A percentile compares a stretch with the other conserved stretches of the same genome.
Evolutionary conservation across 2,329 filamentous ascomycete species (phyloP).

Genomic region (Penicillium frequentans): DNA sequence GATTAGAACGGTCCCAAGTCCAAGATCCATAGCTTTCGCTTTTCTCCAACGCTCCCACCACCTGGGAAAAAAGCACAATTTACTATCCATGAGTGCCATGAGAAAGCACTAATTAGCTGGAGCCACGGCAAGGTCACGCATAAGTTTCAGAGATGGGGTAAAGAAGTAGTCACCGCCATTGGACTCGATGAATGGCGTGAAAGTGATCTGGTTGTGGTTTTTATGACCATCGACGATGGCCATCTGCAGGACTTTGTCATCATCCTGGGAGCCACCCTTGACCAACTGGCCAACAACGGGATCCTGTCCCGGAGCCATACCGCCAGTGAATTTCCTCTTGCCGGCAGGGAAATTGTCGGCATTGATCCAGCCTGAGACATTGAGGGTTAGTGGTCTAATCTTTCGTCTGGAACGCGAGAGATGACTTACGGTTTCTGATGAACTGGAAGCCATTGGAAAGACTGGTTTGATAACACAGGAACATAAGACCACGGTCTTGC

Average conservation of each 20-base stretch:
- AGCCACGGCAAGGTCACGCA: not conserved
- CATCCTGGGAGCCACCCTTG: not conserved
- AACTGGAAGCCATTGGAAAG: slow-evolving; percentile 6
- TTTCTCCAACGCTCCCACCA: not conserved
- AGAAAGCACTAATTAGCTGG: not conserved
- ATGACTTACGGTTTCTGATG: slow-evolving; percentile 3
- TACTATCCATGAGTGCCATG: not conserved
- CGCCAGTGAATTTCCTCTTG: slow-evolving; percentile 4
- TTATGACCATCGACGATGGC: not conserved
- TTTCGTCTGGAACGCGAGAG: not conserved
- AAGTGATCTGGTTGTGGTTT: not conserved
- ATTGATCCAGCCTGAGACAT: slow-evolving; percentile 3
- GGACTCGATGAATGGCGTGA: slow-evolving; percentile 3
- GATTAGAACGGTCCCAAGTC: too few relatives aligned
- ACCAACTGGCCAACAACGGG: slow-evolving; percentile 3
- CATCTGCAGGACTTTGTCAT: not conserved
- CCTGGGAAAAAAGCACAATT: not conserved
- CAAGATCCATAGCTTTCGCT: too few relatives aligned
- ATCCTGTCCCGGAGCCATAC: slow-evolving; percentile 1
- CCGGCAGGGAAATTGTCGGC: not conserved
- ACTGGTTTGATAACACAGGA: slow-evolving; percentile 40
- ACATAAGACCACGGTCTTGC: slow-evolving; percentile 47
- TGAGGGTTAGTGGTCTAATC: not conserved
- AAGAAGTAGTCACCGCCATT: slow-evolving; percentile 11
- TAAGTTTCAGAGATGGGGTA: slow-evolving; percentile 1